Base-by-base conservation (phyloP, 169 alveolate species). In the Plasmodium gonderi region DNA sequence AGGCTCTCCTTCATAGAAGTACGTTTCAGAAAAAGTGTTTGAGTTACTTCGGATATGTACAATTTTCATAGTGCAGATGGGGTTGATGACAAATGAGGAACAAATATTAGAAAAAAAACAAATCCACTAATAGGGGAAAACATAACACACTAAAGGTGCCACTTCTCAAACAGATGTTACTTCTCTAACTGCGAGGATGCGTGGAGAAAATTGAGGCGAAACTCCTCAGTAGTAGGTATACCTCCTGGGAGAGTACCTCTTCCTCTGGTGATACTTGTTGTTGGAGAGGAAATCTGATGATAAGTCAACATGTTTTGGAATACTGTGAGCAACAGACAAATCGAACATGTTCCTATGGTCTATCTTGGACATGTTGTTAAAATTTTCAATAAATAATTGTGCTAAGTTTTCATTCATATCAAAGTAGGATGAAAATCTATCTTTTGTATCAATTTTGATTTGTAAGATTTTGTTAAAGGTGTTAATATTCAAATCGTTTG, bases 371-470 rank as follows among this genome's bases (percentile, higher is more conserved):
- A 83, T 83, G 7, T 23, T 83, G 6, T 83, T 83, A 83, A 83
- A 83, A 26, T 83, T 83, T 83, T 83, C 80, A 31, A 83, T 7
- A 54, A 83, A 45, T 40, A 47, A 14, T 36, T 83, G 72, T 8
- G 92, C 92, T 45, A 83, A 14, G 29, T 83, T 68, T 49, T 83
- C 83, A 83, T 83, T 83, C 20, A 83, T 17, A 83, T 83, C 92
- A 83, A 83, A 83, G 77, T 29, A 83, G 4, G 92, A 83, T 0
- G 82, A 83, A 69, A 51, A 4, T 83, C 76, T 69, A 83, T 83
- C 92, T 60, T 72, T 69, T 47, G 75, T 83, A 33, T 83, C 77
- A 17, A 83, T 83, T 72, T 83, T 83, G 12, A 83, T 49, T 83
- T 83, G 92, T 7, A 83, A 72, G 23, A 83, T 72, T 83, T 83